Conservation (phyloP, 225 moss, liverwort and hornwort genomes). For the Pseudoscleropodium purum region DNA sequence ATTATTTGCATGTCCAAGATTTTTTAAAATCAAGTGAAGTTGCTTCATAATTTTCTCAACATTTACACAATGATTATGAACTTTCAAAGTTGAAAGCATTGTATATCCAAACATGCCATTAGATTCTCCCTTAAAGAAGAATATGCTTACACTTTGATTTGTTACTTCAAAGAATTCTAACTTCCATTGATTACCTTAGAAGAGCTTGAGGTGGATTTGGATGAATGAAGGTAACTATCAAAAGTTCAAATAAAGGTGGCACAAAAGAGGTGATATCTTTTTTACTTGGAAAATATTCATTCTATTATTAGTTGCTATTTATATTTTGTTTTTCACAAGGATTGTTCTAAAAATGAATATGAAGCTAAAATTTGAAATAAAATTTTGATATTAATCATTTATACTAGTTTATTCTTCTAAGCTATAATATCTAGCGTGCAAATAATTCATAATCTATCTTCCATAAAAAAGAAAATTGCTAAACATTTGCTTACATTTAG, state of each 20-base stretch:
- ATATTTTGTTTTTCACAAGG: too few relatives aligned
- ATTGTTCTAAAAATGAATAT: not conserved
- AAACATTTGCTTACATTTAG: not conserved
- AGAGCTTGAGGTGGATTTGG: not conserved
- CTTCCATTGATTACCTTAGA: not conserved
- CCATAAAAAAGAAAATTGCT: too few relatives aligned
- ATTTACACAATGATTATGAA: too few relatives aligned
- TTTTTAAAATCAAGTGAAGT: accelerated
- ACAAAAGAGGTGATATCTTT: accelerated
- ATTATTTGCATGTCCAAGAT: not conserved
- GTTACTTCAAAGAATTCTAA: not conserved
- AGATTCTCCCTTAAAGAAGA: not conserved
- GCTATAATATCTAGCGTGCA: not conserved
- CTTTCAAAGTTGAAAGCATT: not conserved
- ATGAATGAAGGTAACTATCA: not conserved
- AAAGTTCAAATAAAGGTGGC: not conserved
- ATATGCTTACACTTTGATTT: accelerated
- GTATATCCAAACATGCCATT: not conserved
- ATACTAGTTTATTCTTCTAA: not conserved
- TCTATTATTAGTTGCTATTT: accelerated
- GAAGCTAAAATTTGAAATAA: not conserved
- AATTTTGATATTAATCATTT: not conserved
- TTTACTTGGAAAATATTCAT: accelerated
- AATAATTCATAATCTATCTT: not conserved
- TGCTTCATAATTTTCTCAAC: not conserved